Percentiles rank a stretch among this genome's conserved stretches.
Evolutionary conservation across 371 early-diverging fungal species (phyloP).

Genomic region (Mucor irregularis): DNA sequence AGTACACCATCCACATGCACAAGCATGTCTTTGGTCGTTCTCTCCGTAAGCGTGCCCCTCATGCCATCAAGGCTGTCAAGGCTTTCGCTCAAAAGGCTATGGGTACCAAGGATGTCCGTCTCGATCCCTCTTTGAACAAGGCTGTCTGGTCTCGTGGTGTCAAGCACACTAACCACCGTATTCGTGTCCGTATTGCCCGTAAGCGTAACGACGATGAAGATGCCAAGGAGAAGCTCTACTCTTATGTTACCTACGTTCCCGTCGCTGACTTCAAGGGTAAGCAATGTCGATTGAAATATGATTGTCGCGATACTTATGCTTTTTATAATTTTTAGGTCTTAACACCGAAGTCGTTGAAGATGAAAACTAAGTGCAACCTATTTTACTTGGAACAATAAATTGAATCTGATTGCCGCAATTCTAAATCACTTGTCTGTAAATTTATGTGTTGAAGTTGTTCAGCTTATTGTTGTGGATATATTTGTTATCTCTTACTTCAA

Average conservation of each 20-base stretch:
- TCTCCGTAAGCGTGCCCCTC: constrained; percentile 97
- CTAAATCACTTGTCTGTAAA: too few relatives aligned
- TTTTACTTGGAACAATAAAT: too few relatives aligned
- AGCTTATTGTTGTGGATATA: too few relatives aligned
- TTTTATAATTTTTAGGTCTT: constrained; percentile 7
- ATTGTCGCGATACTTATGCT: not conserved
- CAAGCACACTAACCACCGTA: constrained; percentile 88
- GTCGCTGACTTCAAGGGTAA: constrained; percentile 84
- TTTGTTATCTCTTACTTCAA: too few relatives aligned
- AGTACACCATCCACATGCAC: constrained; percentile 95
- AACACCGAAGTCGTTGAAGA: constrained; percentile 15
- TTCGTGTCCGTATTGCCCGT: constrained; percentile 91
- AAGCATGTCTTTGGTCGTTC: constrained; percentile 80
- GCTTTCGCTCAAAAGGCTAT: constrained; percentile 85
- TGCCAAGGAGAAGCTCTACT: constrained; percentile 94
- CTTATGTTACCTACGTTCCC: constrained; percentile 84
- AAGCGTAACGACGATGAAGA: constrained; percentile 94
- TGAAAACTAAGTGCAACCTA: constrained; percentile 7
- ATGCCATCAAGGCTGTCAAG: constrained; percentile 90
- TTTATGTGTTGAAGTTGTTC: too few relatives aligned
- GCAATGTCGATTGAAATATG: not conserved
- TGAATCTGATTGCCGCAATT: too few relatives aligned
- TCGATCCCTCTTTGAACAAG: constrained; percentile 81
- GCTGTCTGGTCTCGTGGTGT: constrained; percentile 89
- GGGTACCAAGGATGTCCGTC: constrained; percentile 87